A percentile compares a stretch with the other conserved stretches of the same genome.
These are phyloP conservation scores for Penicillium palitans DNA, from an alignment of 2,329 filamentous ascomycete species.

Conservation along the genomic window DNA sequence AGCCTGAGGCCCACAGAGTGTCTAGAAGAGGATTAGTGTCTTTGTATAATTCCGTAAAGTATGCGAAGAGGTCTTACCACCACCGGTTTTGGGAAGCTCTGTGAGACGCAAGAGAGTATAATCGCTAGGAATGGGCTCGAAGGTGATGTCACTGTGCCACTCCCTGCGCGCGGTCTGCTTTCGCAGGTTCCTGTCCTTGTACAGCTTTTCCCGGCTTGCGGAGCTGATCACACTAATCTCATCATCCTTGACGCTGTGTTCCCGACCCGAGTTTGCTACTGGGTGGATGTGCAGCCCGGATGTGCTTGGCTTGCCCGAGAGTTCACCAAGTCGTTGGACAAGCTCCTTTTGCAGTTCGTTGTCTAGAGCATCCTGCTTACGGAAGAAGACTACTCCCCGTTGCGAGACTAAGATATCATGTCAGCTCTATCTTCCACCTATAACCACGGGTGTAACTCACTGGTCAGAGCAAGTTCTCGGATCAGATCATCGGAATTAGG, in stretches of 20 bases:
- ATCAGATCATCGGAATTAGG: slow-evolving; percentile 39
- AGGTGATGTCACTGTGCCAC: slow-evolving; percentile 54
- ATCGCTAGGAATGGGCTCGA: slow-evolving; percentile 50
- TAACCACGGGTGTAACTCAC: slow-evolving; percentile 13
- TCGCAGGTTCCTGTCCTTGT: slow-evolving; percentile 34
- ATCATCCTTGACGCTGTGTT: slow-evolving; percentile 49
- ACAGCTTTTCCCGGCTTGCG: slow-evolving; percentile 40
- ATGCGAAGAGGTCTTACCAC: slow-evolving; percentile 31
- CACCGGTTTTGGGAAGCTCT: slow-evolving; percentile 45
- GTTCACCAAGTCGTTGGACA: slow-evolving; percentile 50
- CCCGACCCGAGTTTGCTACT: slow-evolving; percentile 50
- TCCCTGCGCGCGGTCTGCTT: slow-evolving; percentile 38
- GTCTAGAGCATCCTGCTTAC: slow-evolving; percentile 51
- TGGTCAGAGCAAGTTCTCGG: slow-evolving; percentile 38
- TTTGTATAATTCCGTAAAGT: no score
- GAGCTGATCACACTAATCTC: slow-evolving; percentile 54
- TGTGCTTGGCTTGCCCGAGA: slow-evolving; percentile 49
- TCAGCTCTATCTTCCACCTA: background rate
- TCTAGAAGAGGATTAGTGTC: slow-evolving; percentile 24
- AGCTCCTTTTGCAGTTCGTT: slow-evolving; percentile 56
- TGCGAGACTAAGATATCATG: slow-evolving; percentile 46
- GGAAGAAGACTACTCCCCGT: slow-evolving; percentile 57
- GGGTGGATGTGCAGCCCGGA: slow-evolving; percentile 52
- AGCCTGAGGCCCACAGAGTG: slow-evolving; percentile 48
- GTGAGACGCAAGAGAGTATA: slow-evolving; percentile 50